Base-by-base conservation (phyloP, 345 rosid genomes). In the Melaleuca quinquenervia region DNA sequence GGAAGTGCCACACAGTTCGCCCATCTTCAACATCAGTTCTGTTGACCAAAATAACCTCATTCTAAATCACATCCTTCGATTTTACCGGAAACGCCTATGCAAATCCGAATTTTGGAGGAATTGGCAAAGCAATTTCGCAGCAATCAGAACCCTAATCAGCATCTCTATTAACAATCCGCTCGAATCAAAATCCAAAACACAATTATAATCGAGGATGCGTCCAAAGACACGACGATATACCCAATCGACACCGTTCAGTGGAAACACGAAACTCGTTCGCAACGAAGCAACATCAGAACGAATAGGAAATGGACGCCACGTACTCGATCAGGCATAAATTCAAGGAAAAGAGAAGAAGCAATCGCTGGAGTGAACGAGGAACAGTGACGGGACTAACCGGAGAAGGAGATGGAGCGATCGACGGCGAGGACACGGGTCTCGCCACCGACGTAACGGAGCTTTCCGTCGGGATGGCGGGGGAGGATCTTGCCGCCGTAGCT, bases 391-490 rank as follows among this genome's bases (percentile, higher is more conserved):
- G 20, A 92, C 93, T 91, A 8, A 97, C 99, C 97, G 6, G 92
- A 29, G 56, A 94, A 96, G 44, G 98, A 89, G 54, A 94, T 84
- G 90, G 95, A 93, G 82, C 98, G 98, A 84, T 88, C 82, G 55
- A 95, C 97, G 84, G 98, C 91, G 85, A 97, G 94, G 91, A 97
- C 95, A 83, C 98, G 98, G 85, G 98, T 96, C 27, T 94, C 90
- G 22, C 99, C 99, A 32, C 98, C 99, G 22, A 89, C 86, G 84
- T 96, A 97, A 88, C 98, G 98, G 92, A 96, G 99, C 62, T 91
- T 94, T 27, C 96, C 95, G 88, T 96, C 98, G 20, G 96, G 92
- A 86, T 92, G 90, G 86, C 98, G 99, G 53, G 99, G 98, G 70
- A 91, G 82, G 86, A 96, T 95, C 91, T 89, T 93, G 36, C 99